Evolutionary conservation across 2,329 filamentous ascomycete genomes (phyloP).

Genomic region (Sporothrix sp.): DNA sequence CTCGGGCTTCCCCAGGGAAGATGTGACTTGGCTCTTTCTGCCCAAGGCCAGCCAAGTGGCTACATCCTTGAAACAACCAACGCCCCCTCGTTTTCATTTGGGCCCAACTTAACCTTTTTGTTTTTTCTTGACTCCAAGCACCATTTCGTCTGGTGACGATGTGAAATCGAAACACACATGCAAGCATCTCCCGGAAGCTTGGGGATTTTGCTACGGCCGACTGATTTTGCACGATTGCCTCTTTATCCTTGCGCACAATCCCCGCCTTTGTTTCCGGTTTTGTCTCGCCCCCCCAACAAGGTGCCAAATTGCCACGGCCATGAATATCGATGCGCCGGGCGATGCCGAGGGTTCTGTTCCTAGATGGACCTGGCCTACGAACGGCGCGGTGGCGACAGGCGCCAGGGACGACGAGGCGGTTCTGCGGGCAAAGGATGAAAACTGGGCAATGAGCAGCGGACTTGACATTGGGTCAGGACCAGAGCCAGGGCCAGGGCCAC

Average conservation of each 20-base stretch:
- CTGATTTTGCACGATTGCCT: background rate
- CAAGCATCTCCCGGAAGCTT: background rate
- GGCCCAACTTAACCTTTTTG: background rate
- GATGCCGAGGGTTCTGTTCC: background rate
- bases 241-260: background rate
- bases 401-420: constrained; percentile 4
- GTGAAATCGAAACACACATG: no score
- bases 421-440: background rate
- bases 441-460: constrained; percentile 8
- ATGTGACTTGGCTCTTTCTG: constrained; percentile 7
- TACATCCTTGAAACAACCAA: background rate
- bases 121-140: background rate
- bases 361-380: constrained; percentile 10
- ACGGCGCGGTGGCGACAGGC: background rate
- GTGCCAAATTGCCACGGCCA: no score
- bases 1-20: background rate
- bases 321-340: no score
- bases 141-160: no score
- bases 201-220: background rate
- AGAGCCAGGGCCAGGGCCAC: background rate
- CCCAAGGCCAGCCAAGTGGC: constrained; percentile 10
- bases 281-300: no score
- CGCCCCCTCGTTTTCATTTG: background rate
- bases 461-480: background rate
- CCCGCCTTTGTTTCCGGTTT: no score